These are phyloP conservation scores for Agrostemma githago DNA, from an alignment of 148 eudicot genomes.

Conservation along the genomic window DNA sequence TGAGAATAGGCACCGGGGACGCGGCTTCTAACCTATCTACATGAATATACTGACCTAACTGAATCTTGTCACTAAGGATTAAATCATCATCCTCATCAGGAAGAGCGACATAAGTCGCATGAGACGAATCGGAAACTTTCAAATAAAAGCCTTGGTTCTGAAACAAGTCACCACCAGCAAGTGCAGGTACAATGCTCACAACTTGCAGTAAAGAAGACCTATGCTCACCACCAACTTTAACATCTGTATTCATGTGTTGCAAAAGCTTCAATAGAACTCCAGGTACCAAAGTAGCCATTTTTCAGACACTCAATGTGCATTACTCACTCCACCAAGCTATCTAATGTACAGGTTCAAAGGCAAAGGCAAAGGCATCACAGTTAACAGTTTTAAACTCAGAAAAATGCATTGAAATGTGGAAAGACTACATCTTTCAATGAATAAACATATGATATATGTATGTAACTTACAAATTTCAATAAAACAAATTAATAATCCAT, in stretches of 20 bases:
- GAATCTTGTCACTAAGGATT: constrained; percentile 75
- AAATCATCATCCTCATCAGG: constrained; percentile 90
- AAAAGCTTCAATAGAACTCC: constrained; percentile 77
- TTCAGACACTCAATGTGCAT: constrained; percentile 40
- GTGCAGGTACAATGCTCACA: constrained; percentile 84
- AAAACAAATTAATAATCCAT: no score
- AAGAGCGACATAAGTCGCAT: constrained; percentile 87
- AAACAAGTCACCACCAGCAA: constrained; percentile 81
- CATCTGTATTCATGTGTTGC: constrained; percentile 87
- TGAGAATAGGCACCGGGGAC: constrained; percentile 76
- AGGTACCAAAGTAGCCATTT: constrained; percentile 83
- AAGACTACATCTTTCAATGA: background rate
- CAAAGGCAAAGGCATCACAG: constrained; percentile 8
- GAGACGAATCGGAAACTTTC: constrained; percentile 94
- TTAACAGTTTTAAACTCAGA: background rate
- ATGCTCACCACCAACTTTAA: constrained; percentile 81
- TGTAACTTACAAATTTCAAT: no score
- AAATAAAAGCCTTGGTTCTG: constrained; percentile 82
- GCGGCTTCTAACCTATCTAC: constrained; percentile 74
- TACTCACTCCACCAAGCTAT: constrained; percentile 30
- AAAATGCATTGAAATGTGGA: background rate
- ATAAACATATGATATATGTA: no score
- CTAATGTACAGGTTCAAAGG: constrained; percentile 18
- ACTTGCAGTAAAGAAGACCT: constrained; percentile 82
- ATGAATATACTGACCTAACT: constrained; percentile 85